Evolutionary conservation across 2,329 filamentous ascomycete genomes (phyloP).

Genomic region (Fusarium sp.): DNA sequence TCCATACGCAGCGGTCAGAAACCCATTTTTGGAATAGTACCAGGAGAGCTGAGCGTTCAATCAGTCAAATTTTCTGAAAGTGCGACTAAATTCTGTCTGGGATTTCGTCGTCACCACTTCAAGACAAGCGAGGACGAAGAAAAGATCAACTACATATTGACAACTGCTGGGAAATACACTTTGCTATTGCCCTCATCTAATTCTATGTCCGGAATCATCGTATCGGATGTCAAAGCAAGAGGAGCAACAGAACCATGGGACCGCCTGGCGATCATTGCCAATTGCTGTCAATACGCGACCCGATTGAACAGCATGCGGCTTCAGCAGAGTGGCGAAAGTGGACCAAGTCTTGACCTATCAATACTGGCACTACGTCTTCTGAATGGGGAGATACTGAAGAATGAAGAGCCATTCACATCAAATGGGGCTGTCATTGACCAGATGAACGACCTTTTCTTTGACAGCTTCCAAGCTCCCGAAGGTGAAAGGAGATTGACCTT

Average conservation of each 20-base stretch:
- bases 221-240: constrained; percentile 46
- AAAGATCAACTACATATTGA: constrained; percentile 28
- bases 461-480: constrained; percentile 34
- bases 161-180: constrained; percentile 49
- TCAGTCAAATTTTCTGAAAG: constrained; percentile 42
- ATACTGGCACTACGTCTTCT: constrained; percentile 51
- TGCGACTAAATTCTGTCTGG: constrained; percentile 48
- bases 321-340: not conserved
- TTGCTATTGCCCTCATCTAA: constrained; percentile 38
- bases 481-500: constrained; percentile 40
- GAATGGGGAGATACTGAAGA: constrained; percentile 54
- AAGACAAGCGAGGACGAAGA: not conserved
- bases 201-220: constrained; percentile 48
- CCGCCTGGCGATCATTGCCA: constrained; percentile 51
- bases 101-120: constrained; percentile 13
- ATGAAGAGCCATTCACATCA: constrained; percentile 40
- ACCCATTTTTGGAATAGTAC: constrained; percentile 19
- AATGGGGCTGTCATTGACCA: constrained; percentile 18
- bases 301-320: constrained; percentile 45
- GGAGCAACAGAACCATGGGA: constrained; percentile 47
- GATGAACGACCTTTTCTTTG: constrained; percentile 38
- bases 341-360: constrained; percentile 46
- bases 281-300: constrained; percentile 53
- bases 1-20: constrained; percentile 11
- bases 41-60: constrained; percentile 48